Evolutionary conservation across 768 basidiomycete genomes (phyloP).

Genomic region (Mycena galericulata): DNA sequence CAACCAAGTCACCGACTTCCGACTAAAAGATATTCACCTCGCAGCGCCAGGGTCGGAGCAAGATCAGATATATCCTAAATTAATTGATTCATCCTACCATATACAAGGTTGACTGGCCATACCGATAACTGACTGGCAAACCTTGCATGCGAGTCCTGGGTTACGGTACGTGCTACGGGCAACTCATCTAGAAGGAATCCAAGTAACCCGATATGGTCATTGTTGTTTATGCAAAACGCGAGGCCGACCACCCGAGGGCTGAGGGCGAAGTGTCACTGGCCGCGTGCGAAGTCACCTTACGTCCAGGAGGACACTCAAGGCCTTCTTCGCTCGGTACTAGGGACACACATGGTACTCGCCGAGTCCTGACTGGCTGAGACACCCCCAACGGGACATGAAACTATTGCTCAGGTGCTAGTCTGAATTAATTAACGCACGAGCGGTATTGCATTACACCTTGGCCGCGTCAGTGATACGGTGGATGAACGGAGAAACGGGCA

Average conservation of each 20-base stretch:
- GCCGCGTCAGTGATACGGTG: neutral
- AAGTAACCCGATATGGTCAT: constrained; percentile 11
- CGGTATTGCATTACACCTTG: neutral
- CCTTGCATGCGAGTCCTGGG: neutral
- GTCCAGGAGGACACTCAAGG: neutral
- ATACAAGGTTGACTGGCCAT: too few relatives aligned
- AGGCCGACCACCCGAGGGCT: neutral
- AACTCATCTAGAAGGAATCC: neutral
- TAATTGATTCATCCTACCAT: neutral
- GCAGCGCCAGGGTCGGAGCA: neutral
- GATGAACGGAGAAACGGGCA: neutral
- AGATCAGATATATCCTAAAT: neutral
- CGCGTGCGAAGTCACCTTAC: constrained; percentile 20
- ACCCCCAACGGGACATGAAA: neutral
- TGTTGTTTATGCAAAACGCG: constrained; percentile 2
- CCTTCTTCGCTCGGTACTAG: neutral
- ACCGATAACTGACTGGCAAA: too few relatives aligned
- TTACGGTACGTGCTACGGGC: neutral
- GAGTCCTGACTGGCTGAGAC: too few relatives aligned
- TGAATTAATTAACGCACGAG: constrained; percentile 26
- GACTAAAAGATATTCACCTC: neutral
- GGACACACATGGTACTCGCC: neutral
- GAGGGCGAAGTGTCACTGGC: neutral
- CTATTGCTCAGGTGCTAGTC: neutral
- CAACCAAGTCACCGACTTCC: too few relatives aligned